Percentiles rank a stretch among this genome's conserved stretches.
These are phyloP conservation scores for Debaryomyces fabryi DNA, from an alignment of 1,139 yeast genomes.

Conservation along the genomic window DNA sequence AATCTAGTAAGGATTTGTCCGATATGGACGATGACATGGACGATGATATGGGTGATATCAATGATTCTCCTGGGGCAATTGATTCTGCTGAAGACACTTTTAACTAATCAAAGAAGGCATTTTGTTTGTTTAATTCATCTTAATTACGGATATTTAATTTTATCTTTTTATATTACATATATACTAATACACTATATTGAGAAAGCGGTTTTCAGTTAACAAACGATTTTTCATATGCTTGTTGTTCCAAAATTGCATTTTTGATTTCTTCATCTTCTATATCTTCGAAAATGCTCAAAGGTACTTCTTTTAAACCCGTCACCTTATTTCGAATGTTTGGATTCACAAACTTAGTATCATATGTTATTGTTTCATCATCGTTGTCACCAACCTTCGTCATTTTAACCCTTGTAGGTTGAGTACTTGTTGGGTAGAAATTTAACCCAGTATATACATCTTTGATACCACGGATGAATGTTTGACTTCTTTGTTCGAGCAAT, in stretches of 20 bases:
- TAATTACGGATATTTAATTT: constrained; percentile 8
- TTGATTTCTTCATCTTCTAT: constrained; percentile 55
- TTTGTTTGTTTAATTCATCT: constrained; percentile 4
- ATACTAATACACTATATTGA: constrained; percentile 8
- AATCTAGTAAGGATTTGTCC: constrained; percentile 23
- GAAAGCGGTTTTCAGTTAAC: constrained; percentile 4
- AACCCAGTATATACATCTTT: constrained; percentile 86
- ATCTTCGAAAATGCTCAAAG: constrained; percentile 58
- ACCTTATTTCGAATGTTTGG: constrained; percentile 45
- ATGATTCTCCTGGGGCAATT: constrained; percentile 27
- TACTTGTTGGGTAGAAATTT: constrained; percentile 66
- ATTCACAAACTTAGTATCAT: constrained; percentile 56
- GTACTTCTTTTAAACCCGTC: constrained; percentile 68
- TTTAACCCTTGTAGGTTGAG: constrained; percentile 65
- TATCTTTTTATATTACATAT: constrained; percentile 6
- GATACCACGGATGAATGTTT: constrained; percentile 56
- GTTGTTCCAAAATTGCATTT: constrained; percentile 68
- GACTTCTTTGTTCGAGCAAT: constrained; percentile 61
- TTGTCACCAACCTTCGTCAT: constrained; percentile 21
- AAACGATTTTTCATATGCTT: constrained; percentile 48
- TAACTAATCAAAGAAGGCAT: neutral
- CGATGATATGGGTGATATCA: constrained; percentile 21
- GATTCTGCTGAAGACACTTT: constrained; percentile 27
- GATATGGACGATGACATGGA: constrained; percentile 22
- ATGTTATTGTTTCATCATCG: constrained; percentile 28